Percentiles rank a stretch among this genome's conserved stretches.
These are phyloP conservation scores for Aureobasidium sp. DNA, from an alignment of 2,329 filamentous ascomycete genomes.

Conservation along the genomic window DNA sequence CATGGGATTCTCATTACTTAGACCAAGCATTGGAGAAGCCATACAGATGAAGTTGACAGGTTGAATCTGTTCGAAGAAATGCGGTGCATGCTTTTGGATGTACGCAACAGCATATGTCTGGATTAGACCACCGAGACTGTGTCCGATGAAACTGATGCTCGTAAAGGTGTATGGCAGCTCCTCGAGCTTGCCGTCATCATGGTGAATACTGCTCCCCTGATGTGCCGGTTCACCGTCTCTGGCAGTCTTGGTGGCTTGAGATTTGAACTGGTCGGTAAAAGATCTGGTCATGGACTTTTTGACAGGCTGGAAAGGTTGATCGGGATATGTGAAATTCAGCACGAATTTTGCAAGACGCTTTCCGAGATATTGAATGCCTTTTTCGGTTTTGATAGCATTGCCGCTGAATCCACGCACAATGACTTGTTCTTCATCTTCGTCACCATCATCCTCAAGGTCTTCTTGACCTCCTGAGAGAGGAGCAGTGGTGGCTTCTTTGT, in stretches of 20 bases:
- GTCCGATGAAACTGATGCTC: conserved; percentile 89
- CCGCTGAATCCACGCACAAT: conserved; percentile 85
- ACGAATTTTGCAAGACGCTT: conserved; percentile 91
- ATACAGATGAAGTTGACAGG: conserved; percentile 87
- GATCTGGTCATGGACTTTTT: conserved; percentile 48
- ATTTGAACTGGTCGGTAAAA: conserved; percentile 43
- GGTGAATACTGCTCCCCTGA: conserved; percentile 54
- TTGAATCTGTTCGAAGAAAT: conserved; percentile 78
- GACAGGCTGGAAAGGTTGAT: conserved; percentile 76
- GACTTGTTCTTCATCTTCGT: conserved; percentile 73
- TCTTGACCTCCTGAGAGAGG: conserved; percentile 46
- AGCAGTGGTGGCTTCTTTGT: conserved; percentile 34
- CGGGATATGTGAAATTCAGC: conserved; percentile 82
- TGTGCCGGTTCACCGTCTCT: conserved; percentile 47
- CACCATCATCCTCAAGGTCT: conserved; percentile 43
- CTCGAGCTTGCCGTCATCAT: conserved; percentile 37
- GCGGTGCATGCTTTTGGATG: conserved; percentile 89
- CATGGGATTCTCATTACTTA: conserved; percentile 95
- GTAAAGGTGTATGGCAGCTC: conserved; percentile 71
- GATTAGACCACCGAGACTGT: conserved; percentile 82
- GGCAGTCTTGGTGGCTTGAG: conserved; percentile 38
- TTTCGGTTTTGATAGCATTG: conserved; percentile 85
- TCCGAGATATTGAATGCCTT: conserved; percentile 92
- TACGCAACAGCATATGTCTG: conserved; percentile 95
- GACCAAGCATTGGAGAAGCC: conserved; percentile 78